Evolutionary conservation across 2,329 filamentous ascomycete species (phyloP), one percentile per base, ranked within the genome.

Genomic region (Penicillium sp.): DNA sequence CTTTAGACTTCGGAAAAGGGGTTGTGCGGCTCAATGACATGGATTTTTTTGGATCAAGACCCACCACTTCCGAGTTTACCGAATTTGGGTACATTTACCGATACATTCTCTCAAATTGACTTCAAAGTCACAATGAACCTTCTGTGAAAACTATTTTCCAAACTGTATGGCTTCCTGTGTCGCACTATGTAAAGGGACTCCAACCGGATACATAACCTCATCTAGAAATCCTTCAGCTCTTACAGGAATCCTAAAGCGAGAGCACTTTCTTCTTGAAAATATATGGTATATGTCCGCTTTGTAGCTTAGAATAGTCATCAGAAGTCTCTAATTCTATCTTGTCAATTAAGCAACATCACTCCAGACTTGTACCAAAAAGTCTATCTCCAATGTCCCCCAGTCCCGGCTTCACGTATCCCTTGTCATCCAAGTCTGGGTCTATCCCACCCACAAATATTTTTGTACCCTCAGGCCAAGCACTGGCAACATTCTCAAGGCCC

Each of bases 341-440:
- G 9, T 34, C 14, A 11, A 18, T 34, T 34, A 18, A 11, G 9
- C 31, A 11, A 34, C 14, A 18, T 34, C 16, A 47, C 57, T 28
- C 59, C 58, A 28, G 47, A 44, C 40, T 52, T 18, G 47, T 62
- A 54, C 59, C 59, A 58, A 57, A 64, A 23, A 64, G 44, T 16
- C 61, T 47, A 50, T 64, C 61, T 2, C 61, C 61, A 49, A 62
- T 64, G 52, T 63, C 61, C 2, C 60, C 61, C 18, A 62, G 46
- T 2, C 61, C 61, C 5, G 60, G 61, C 14, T 51, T 43, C 23
- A 64, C 54, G 44, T 60, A 64, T 22, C 61, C 59, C 36, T 53
- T 52, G n/a, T 48, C 50, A 48, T 64, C 58, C 13, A 62, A 28
- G 6, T 47, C 46, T 6, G 53, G 40, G 38, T 64, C 61, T 27